phyloP scores from a whole-genome alignment of 176 grass and related monocot species.

The Ananas comosus region DNA sequence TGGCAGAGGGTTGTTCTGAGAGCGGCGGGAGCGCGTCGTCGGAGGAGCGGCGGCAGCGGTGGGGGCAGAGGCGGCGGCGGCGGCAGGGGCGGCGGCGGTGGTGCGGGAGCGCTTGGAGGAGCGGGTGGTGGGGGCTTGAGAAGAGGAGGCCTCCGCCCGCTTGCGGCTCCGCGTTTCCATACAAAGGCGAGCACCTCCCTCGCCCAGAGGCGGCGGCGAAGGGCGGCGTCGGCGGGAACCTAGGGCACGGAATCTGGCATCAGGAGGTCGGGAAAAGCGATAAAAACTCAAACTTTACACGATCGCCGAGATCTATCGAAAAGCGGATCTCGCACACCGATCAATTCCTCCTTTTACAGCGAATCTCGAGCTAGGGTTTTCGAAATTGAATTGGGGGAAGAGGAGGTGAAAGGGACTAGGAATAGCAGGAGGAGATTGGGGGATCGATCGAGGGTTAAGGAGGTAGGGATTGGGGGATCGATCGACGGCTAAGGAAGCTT shows the following conservation, averaged over 20 bases:
- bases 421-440: background rate
- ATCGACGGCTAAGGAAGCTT: background rate
- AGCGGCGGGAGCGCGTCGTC: constrained; percentile 31
- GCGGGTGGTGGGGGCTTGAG: constrained; percentile 40
- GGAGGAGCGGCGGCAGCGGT: constrained; percentile 1
- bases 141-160: constrained; percentile 94
- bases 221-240: constrained; percentile 1
- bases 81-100: constrained; percentile 25
- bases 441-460: background rate
- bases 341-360: background rate
- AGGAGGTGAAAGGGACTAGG: background rate
- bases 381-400: background rate
- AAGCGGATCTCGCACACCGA: background rate
- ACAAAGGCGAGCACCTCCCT: constrained; percentile 42
- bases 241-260: background rate
- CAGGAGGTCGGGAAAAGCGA: background rate
- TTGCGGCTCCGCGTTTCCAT: constrained; percentile 99
- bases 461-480: background rate
- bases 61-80: background rate
- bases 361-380: constrained; percentile 1
- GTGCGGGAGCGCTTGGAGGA: constrained; percentile 33
- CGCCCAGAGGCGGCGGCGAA: constrained; percentile 27
- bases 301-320: background rate
- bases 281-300: constrained; percentile 1
- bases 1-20: background rate